phyloP scores from a whole-genome alignment of 2,329 filamentous ascomycete species.

The Trichophyton rubrum region DNA sequence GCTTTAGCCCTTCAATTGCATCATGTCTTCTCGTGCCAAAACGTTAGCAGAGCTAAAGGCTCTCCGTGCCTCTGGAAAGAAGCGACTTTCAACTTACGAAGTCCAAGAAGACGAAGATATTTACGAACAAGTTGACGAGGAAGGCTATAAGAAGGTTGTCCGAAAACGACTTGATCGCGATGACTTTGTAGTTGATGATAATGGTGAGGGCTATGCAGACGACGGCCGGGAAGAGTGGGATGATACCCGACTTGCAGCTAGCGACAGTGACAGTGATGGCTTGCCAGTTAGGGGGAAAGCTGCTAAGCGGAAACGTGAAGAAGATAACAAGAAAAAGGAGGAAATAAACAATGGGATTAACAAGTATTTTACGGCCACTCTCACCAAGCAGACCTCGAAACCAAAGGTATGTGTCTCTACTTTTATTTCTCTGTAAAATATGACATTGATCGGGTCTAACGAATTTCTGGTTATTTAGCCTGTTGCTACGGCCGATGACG shows the following conservation, averaged over 20 bases:
- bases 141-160: constrained; percentile 93
- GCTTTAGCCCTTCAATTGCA: background rate
- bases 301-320: constrained; percentile 74
- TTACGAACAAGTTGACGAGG: constrained; percentile 94
- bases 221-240: constrained; percentile 93
- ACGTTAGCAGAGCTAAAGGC: constrained; percentile 61
- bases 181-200: constrained; percentile 96
- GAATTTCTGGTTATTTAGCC: background rate
- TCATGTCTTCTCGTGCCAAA: constrained; percentile 14
- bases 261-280: constrained; percentile 66
- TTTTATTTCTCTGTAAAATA: constrained; percentile 10
- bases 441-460: background rate
- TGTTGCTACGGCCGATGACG: constrained; percentile 67
- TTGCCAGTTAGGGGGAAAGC: constrained; percentile 50
- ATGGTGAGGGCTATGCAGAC: constrained; percentile 86
- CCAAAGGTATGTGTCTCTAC: constrained; percentile 51
- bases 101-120: constrained; percentile 71
- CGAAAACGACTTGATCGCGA: constrained; percentile 79
- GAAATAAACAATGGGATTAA: constrained; percentile 85
- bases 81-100: constrained; percentile 74
- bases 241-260: constrained; percentile 48
- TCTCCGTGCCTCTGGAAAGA: constrained; percentile 79
- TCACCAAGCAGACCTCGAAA: constrained; percentile 51
- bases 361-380: constrained; percentile 82
- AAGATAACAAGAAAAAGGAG: constrained; percentile 72